These are phyloP conservation scores for Daldinia caldariorum DNA, from an alignment of 495 filamentous ascomycete genomes.

Conservation along the genomic window DNA sequence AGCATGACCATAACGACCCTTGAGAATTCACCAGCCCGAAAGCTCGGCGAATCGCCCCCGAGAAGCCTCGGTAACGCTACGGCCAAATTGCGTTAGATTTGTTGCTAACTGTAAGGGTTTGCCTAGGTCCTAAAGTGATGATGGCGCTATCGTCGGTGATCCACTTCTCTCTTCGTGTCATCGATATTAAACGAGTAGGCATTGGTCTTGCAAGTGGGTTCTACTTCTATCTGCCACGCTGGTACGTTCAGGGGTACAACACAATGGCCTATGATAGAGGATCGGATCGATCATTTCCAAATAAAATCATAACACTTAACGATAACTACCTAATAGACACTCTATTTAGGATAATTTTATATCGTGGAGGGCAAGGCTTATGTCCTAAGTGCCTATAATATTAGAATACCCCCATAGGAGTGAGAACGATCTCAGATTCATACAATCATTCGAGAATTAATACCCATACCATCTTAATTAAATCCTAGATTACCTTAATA, in stretches of 20 bases:
- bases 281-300: neutral
- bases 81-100: slow-evolving; percentile 24
- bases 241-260: neutral
- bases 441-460: too few species aligned
- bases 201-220: slow-evolving; percentile 2
- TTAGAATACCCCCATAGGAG: too few species aligned
- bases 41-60: slow-evolving; percentile 26
- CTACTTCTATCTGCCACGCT: neutral
- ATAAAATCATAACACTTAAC: too few species aligned
- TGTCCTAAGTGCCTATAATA: too few species aligned
- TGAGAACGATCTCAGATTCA: too few species aligned
- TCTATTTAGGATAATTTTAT: too few species aligned
- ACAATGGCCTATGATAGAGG: neutral
- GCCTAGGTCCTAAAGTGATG: neutral
- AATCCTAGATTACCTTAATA: neutral
- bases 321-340: too few species aligned
- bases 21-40: slow-evolving; percentile 6
- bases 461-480: too few species aligned
- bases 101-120: neutral
- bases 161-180: slow-evolving; percentile 30
- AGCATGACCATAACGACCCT: neutral
- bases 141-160: slow-evolving; percentile 23
- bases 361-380: too few species aligned
- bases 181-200: neutral
- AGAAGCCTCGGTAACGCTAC: slow-evolving; percentile 32